phyloP scores from a whole-genome alignment of 768 basidiomycete species.

The Psilocybe subaeruginosa region DNA sequence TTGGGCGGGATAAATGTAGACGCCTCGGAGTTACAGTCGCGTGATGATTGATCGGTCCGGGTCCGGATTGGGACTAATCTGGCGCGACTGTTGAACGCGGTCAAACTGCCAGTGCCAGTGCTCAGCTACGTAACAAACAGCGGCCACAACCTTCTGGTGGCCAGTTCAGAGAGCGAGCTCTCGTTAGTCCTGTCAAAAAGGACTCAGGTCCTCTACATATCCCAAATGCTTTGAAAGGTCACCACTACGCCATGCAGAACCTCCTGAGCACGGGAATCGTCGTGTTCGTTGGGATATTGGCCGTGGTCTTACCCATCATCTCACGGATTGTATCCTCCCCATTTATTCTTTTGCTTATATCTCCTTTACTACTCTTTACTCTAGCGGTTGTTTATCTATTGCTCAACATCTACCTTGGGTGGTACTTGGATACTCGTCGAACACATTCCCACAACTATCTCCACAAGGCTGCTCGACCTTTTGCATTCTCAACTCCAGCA shows the following conservation, averaged over 20 bases:
- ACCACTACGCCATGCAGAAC: conserved; percentile 32
- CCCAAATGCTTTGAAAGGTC: conserved; percentile 13
- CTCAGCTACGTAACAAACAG: not conserved
- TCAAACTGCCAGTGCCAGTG: not conserved
- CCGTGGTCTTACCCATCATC: conserved; percentile 56
- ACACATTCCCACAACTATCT: conserved; percentile 38
- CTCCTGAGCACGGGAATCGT: conserved; percentile 54
- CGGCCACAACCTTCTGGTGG: conserved; percentile 2
- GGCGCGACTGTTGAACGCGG: conserved; percentile 3
- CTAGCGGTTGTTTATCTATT: conserved; percentile 54
- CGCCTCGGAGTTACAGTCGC: conserved; percentile 8
- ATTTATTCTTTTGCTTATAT: conserved; percentile 61
- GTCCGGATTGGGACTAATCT: conserved; percentile 3
- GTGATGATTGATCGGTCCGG: conserved; percentile 21
- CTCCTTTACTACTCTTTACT: conserved; percentile 57
- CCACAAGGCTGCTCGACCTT: conserved; percentile 66
- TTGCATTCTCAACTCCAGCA: conserved; percentile 89
- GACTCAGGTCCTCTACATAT: not conserved
- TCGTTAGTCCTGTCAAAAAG: not conserved
- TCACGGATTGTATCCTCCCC: conserved; percentile 69
- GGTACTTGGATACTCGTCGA: conserved; percentile 55
- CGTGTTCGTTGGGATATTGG: conserved; percentile 58
- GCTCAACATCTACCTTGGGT: conserved; percentile 57
- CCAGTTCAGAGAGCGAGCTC: not conserved
- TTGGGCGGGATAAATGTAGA: not conserved